A percentile compares a stretch with the other conserved stretches of the same genome.
phyloP scores from a whole-genome alignment of 1,284 basidiomycete genomes.

The Rhodofomes roseus region DNA sequence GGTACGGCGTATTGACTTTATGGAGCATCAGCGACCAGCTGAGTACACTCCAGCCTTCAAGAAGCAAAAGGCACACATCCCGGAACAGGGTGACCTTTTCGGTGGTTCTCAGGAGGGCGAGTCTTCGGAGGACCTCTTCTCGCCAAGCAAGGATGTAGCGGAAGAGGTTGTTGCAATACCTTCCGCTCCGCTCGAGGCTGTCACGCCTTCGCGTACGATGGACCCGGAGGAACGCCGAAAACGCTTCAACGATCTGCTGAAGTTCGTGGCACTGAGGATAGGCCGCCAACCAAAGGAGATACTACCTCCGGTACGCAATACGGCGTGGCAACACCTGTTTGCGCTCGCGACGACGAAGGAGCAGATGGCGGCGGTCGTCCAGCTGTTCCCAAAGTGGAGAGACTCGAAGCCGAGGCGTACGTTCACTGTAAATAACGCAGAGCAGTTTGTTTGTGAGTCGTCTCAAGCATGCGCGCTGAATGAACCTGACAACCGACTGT shows the following conservation, averaged over 20 bases:
- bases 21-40: not conserved
- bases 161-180: not conserved
- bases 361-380: slow-evolving; percentile 42
- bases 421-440: slow-evolving; percentile 35
- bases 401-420: slow-evolving; percentile 33
- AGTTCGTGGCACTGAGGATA: slow-evolving; percentile 23
- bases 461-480: not conserved
- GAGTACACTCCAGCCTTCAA: slow-evolving; percentile 13
- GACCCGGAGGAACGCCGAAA: slow-evolving; percentile 16
- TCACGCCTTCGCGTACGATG: slow-evolving; percentile 8
- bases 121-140: slow-evolving; percentile 10
- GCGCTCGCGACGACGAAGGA: slow-evolving; percentile 43
- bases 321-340: slow-evolving; percentile 46
- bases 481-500: not conserved
- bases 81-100: slow-evolving; percentile 20
- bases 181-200: slow-evolving; percentile 4
- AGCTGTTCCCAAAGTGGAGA: slow-evolving; percentile 44
- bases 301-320: slow-evolving; percentile 25
- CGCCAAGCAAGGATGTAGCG: not conserved
- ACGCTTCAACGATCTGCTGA: slow-evolving; percentile 25
- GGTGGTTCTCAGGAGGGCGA: slow-evolving; percentile 9
- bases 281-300: slow-evolving; percentile 15
- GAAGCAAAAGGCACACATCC: slow-evolving; percentile 11
- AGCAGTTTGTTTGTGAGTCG: slow-evolving; percentile 49
- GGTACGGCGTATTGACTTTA: not conserved